A percentile compares a stretch with the other conserved stretches of the same genome.
Evolutionary conservation across 371 early-diverging fungal species (phyloP).

Genomic region (Mortierella sp.): DNA sequence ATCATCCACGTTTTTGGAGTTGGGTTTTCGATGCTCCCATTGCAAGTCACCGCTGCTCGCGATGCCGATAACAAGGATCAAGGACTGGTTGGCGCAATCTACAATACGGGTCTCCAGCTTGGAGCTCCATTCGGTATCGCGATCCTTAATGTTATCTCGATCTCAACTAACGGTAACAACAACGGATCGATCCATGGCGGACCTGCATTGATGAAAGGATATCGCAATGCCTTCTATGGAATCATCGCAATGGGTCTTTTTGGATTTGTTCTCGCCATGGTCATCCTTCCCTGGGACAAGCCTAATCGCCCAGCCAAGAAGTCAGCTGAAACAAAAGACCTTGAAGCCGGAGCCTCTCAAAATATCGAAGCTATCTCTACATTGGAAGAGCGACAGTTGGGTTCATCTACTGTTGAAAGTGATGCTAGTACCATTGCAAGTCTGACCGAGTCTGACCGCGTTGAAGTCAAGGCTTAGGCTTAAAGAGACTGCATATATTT

Average conservation of each 20-base stretch:
- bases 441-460: background rate
- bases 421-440: conserved; percentile 7
- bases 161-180: conserved; percentile 30
- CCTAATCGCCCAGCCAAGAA: background rate
- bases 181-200: background rate
- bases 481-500: background rate
- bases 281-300: conserved; percentile 42
- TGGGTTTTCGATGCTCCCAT: conserved; percentile 24
- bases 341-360: conserved; percentile 13
- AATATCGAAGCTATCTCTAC: background rate
- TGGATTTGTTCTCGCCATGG: conserved; percentile 15
- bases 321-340: background rate
- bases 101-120: conserved; percentile 41
- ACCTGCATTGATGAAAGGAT: conserved; percentile 38
- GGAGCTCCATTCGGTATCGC: conserved; percentile 44
- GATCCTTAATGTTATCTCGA: conserved; percentile 40
- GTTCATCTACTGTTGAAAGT: background rate
- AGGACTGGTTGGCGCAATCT: conserved; percentile 45
- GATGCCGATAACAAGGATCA: conserved; percentile 46
- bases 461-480: background rate
- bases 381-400: background rate
- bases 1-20: conserved; percentile 36
- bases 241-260: conserved; percentile 27
- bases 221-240: conserved; percentile 31
- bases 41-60: conserved; percentile 40